phyloP scores from a whole-genome alignment of 176 grass and related monocot species.

The Thinopyrum elongatum region DNA sequence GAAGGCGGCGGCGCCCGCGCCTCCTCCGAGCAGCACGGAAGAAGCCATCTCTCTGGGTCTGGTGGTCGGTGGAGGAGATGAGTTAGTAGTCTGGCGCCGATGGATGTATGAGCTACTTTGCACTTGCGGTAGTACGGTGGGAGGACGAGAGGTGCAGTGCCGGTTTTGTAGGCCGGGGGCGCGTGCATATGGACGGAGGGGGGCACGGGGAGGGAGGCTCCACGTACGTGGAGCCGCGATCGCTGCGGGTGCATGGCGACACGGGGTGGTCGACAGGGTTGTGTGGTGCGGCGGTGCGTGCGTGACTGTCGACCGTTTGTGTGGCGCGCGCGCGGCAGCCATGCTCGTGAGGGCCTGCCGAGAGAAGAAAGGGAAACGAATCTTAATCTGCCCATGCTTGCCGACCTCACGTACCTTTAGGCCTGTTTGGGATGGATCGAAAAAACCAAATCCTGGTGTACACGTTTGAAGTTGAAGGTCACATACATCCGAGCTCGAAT shows the following conservation, averaged over 20 bases:
- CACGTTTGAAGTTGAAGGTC: neutral
- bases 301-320: neutral
- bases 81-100: neutral
- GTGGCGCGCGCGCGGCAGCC: neutral
- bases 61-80: neutral
- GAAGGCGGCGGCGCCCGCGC: neutral
- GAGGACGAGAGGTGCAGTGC: neutral
- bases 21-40: neutral
- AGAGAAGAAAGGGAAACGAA: neutral
- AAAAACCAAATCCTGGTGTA: neutral
- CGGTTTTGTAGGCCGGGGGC: neutral
- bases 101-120: neutral
- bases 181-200: neutral
- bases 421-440: neutral
- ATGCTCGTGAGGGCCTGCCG: neutral
- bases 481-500: too few species aligned
- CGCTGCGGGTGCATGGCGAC: neutral
- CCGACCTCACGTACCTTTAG: neutral
- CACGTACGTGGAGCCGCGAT: neutral
- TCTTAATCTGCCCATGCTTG: neutral
- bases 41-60: neutral
- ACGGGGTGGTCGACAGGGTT: constrained; percentile 1
- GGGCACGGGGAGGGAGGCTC: neutral
- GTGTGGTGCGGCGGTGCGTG: neutral
- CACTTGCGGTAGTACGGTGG: neutral